Conservation (phyloP, 2,329 filamentous ascomycete species). For the Aspergillus ustus region DNA sequence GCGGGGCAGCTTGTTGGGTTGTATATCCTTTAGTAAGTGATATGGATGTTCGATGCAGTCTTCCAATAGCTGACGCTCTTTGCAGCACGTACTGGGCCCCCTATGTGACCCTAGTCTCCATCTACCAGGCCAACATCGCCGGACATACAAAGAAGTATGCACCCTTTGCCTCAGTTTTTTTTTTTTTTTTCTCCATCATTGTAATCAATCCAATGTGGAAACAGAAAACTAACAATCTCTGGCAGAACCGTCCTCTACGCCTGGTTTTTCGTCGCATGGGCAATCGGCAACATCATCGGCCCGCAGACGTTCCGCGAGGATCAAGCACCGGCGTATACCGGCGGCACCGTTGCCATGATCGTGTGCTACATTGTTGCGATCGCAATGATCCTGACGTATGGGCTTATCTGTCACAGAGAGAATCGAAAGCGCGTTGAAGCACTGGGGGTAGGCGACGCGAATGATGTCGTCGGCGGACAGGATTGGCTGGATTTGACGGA, state of each 20-base stretch:
- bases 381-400: background rate
- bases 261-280: background rate
- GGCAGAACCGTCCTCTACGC: background rate
- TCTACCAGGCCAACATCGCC: conserved; percentile 1
- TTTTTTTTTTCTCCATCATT: too few species aligned
- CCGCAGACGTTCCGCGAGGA: conserved; percentile 50
- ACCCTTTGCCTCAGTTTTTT: too few species aligned
- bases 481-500: background rate
- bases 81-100: background rate
- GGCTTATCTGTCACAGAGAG: background rate
- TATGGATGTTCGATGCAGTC: too few species aligned
- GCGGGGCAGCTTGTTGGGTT: background rate
- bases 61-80: too few species aligned
- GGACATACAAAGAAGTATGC: conserved; percentile 8
- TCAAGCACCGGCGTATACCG: conserved; percentile 27
- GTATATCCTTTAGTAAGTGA: background rate
- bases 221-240: too few species aligned
- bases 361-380: conserved; percentile 2
- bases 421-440: background rate
- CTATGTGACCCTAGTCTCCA: background rate
- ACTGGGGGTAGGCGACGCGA: too few species aligned
- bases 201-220: too few species aligned
- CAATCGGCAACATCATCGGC: conserved; percentile 50
- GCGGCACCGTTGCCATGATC: background rate
- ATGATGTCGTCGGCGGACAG: background rate